These are phyloP conservation scores for Cyphellophora europaea DNA, from an alignment of 2,329 filamentous ascomycete species.

Conservation along the genomic window DNA sequence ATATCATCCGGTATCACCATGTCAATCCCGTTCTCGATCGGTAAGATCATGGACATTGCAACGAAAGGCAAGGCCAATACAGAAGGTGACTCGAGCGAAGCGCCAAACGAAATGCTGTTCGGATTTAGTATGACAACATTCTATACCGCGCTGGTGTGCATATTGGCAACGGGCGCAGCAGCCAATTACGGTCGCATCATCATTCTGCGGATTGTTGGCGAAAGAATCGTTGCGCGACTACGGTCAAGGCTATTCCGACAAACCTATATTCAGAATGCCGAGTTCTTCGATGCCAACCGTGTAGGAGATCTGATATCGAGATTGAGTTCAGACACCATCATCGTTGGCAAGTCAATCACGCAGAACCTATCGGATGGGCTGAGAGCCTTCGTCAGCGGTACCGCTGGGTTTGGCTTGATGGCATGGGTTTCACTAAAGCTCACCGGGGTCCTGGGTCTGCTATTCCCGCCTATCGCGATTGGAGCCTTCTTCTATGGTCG, in stretches of 20 bases:
- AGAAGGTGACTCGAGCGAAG: constrained; percentile 22
- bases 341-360: constrained; percentile 96
- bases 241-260: constrained; percentile 82
- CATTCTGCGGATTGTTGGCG: constrained; percentile 85
- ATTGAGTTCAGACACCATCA: constrained; percentile 90
- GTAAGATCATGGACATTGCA: constrained; percentile 86
- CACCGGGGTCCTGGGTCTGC: constrained; percentile 73
- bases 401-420: constrained; percentile 86
- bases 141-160: constrained; percentile 66
- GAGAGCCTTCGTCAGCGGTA: constrained; percentile 78
- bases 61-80: constrained; percentile 54
- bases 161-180: constrained; percentile 73
- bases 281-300: constrained; percentile 93
- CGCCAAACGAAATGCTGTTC: constrained; percentile 61
- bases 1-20: constrained; percentile 89
- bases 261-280: constrained; percentile 89
- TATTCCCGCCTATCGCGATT: constrained; percentile 84
- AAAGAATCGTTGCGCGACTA: constrained; percentile 83
- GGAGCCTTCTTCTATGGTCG: constrained; percentile 88
- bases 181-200: constrained; percentile 94
- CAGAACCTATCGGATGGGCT: constrained; percentile 97
- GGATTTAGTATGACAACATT: constrained; percentile 80
- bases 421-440: constrained; percentile 88
- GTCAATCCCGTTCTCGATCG: constrained; percentile 93
- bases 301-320: constrained; percentile 94